Percentiles rank a stretch among this genome's conserved stretches.
Evolutionary conservation across 2,329 filamentous ascomycete species (phyloP).

Genomic region (Byssothecium circinans): DNA sequence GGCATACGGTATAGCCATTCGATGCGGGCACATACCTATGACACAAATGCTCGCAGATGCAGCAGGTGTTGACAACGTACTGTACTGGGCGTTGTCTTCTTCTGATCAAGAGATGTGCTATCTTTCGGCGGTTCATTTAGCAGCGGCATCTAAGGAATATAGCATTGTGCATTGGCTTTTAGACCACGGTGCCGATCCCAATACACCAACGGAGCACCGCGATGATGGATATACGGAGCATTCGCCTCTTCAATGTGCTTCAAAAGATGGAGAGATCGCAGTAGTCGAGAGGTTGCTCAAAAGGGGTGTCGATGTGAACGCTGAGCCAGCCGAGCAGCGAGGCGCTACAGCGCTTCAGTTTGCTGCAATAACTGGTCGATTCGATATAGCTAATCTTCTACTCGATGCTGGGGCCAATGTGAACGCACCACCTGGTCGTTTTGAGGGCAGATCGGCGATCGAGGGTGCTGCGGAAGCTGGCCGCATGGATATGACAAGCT

Average conservation of each 20-base stretch:
- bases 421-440: background rate
- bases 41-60: background rate
- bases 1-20: background rate
- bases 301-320: background rate
- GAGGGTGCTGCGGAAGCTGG: background rate
- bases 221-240: background rate
- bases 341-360: conserved; percentile 5
- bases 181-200: background rate
- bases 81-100: too few species aligned
- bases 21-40: background rate
- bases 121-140: background rate
- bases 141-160: background rate
- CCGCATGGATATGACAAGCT: background rate
- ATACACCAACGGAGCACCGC: too few species aligned
- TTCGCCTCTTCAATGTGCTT: background rate
- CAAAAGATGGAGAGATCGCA: background rate
- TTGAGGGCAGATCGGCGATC: background rate
- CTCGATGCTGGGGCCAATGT: conserved; percentile 2
- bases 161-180: background rate
- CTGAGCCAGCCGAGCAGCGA: background rate
- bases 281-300: background rate
- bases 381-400: background rate
- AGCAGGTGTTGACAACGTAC: background rate
- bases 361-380: background rate
- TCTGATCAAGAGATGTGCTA: too few species aligned